Evolutionary conservation across 805 yeast species (phyloP).

Genomic region (Saturnispora saitoi): DNA sequence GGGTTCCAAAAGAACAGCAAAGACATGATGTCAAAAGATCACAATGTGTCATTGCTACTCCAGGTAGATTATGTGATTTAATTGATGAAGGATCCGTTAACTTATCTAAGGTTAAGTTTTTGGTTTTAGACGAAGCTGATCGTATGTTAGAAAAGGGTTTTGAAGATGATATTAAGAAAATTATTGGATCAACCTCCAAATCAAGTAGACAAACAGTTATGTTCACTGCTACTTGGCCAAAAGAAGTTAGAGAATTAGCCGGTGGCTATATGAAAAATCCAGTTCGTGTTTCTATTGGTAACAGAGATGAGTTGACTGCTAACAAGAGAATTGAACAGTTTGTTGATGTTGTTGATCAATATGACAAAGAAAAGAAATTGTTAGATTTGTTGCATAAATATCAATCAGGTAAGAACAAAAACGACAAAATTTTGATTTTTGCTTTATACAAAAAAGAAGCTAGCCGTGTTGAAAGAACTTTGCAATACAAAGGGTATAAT

Average conservation of each 20-base stretch:
- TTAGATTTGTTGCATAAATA: constrained; percentile 66
- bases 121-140: constrained; percentile 96
- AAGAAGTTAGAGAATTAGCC: constrained; percentile 91
- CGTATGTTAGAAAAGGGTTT: constrained; percentile 98
- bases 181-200: constrained; percentile 50
- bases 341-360: constrained; percentile 85
- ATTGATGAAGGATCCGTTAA: constrained; percentile 80
- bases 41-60: constrained; percentile 89
- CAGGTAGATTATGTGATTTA: constrained; percentile 92
- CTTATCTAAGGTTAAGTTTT: constrained; percentile 57
- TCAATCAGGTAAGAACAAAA: constrained; percentile 50
- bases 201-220: constrained; percentile 77
- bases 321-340: constrained; percentile 88
- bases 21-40: constrained; percentile 56
- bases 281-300: constrained; percentile 88
- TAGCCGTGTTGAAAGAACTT: constrained; percentile 70
- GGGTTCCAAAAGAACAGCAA: constrained; percentile 94
- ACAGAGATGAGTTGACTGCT: constrained; percentile 88
- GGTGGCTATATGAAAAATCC: constrained; percentile 73
- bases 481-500: constrained; percentile 62
- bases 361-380: constrained; percentile 69
- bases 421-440: constrained; percentile 83
- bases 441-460: constrained; percentile 98
- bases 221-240: constrained; percentile 99
- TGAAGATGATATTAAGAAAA: constrained; percentile 87